Percentiles rank a stretch among this genome's conserved stretches.
Conservation (phyloP, 495 filamentous ascomycete genomes). For the Saxophila tyrrhenica region DNA sequence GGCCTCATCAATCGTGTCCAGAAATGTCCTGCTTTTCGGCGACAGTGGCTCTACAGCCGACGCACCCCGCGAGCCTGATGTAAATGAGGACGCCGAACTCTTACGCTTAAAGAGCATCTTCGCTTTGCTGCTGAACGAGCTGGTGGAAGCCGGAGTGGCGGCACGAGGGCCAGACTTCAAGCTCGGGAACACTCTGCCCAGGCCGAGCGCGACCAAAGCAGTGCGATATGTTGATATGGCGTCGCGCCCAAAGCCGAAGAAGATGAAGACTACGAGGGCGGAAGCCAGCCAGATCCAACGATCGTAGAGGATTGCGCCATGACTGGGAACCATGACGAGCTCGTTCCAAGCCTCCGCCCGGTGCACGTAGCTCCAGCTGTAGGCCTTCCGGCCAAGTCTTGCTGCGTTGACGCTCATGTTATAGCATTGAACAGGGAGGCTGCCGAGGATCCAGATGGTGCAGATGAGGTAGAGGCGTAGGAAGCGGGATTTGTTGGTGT, state of each 20-base stretch:
- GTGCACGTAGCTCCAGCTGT: constrained; percentile 46
- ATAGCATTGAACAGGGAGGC: constrained; percentile 53
- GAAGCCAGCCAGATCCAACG: constrained; percentile 56
- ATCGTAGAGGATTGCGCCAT: constrained; percentile 45
- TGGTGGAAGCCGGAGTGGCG: background rate
- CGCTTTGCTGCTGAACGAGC: constrained; percentile 15
- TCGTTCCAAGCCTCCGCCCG: constrained; percentile 40
- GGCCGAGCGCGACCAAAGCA: constrained; percentile 29
- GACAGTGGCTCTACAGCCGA: background rate
- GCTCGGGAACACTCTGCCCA: constrained; percentile 10
- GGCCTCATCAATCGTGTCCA: background rate
- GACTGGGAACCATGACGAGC: constrained; percentile 51
- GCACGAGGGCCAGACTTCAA: background rate
- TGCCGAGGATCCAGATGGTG: constrained; percentile 51
- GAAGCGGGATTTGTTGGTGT: constrained; percentile 58
- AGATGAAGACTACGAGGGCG: constrained; percentile 53
- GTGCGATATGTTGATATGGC: constrained; percentile 60
- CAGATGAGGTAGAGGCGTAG: constrained; percentile 68
- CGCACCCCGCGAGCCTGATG: background rate
- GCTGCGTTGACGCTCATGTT: constrained; percentile 38
- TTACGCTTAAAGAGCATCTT: constrained; percentile 15
- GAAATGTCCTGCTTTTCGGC: constrained; percentile 1
- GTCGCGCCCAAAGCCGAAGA: constrained; percentile 75
- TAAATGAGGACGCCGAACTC: background rate
- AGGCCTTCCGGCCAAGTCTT: constrained; percentile 32